Evolutionary conservation across 257 asterid genomes (phyloP), one percentile per base, ranked within the genome.

Genomic region (Catharanthus roseus): DNA sequence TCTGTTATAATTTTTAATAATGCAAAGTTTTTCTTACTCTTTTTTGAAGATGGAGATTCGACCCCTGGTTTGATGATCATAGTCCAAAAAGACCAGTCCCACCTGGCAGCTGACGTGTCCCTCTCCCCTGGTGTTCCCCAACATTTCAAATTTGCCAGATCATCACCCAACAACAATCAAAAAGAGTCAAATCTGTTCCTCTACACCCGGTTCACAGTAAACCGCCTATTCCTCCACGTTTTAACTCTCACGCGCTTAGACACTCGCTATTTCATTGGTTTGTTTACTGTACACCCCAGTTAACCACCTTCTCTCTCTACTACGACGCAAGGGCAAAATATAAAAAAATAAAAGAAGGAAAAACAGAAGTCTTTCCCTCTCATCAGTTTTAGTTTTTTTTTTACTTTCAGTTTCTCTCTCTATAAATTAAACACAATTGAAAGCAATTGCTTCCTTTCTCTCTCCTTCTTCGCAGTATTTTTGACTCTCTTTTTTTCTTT

Each of bases 71-170:
- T n/a, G n/a, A n/a, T n/a, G n/a, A n/a, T n/a, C n/a, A n/a, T n/a
- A n/a, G 49, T 5, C 49, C 49, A 6, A 62, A 34, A 26, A 11
- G 9, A 13, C 42, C 13, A 29, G 1, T 29, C 74, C 75, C 57
- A 68, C 74, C 61, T 68, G 78, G 65, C 72, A 33, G 16, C 70
- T 55, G 65, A 75, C 78, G 80, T 72, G 80, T 74, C 64, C 53
- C 26, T 64, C 67, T 29, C 13, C 50, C 47, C 56, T 75, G 10
- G 1, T 39, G 55, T 58, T 36, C 16, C 68, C 39, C 62, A 45
- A 67, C 38, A 28, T 67, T 45, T 60, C 26, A 19, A 64, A 47
- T 34, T 70, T 62, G 63, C 57, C 45, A 74, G 49, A 74, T 68
- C 74, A 58, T 56, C 41, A 5, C n/a, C 51, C 74, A 26, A 50